Conservation (phyloP, 768 basidiomycete species). For the Lactifluus subvellereus region DNA sequence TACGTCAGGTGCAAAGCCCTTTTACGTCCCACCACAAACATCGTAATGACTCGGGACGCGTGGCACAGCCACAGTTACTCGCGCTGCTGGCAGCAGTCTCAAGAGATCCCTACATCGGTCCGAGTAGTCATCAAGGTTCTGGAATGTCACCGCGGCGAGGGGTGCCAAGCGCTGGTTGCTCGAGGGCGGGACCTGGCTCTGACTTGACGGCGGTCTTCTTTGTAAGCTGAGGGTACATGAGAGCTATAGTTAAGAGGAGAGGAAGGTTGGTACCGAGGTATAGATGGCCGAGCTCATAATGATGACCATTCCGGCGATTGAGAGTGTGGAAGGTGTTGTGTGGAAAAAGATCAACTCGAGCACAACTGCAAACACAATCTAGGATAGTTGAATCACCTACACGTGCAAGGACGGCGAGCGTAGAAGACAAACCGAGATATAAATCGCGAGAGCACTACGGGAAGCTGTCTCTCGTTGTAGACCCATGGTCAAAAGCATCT, state of each 20-base stretch:
- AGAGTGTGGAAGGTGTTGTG: constrained; percentile 50
- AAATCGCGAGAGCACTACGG: constrained; percentile 55
- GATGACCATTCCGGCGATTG: constrained; percentile 54
- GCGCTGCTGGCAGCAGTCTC: too few relatives aligned
- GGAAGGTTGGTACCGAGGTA: constrained; percentile 47
- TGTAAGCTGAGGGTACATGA: not conserved
- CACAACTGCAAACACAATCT: constrained; percentile 58
- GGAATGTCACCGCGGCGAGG: not conserved
- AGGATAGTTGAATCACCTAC: not conserved
- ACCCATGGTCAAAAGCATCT: constrained; percentile 56
- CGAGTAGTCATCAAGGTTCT: not conserved
- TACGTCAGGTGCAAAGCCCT: too few relatives aligned
- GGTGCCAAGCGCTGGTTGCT: not conserved
- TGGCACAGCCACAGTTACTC: too few relatives aligned
- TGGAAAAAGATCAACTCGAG: constrained; percentile 65
- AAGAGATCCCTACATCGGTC: too few relatives aligned
- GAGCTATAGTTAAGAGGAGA: not conserved
- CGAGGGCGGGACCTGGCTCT: too few relatives aligned
- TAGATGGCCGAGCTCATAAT: constrained; percentile 60
- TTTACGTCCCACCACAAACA: too few relatives aligned
- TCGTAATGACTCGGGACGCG: too few relatives aligned
- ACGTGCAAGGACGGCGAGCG: constrained; percentile 3
- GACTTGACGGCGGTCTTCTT: not conserved
- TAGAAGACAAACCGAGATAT: constrained; percentile 40
- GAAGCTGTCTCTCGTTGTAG: constrained; percentile 60